Conservation (phyloP, 129 eudicot genomes). For the Deinandra increscens region DNA sequence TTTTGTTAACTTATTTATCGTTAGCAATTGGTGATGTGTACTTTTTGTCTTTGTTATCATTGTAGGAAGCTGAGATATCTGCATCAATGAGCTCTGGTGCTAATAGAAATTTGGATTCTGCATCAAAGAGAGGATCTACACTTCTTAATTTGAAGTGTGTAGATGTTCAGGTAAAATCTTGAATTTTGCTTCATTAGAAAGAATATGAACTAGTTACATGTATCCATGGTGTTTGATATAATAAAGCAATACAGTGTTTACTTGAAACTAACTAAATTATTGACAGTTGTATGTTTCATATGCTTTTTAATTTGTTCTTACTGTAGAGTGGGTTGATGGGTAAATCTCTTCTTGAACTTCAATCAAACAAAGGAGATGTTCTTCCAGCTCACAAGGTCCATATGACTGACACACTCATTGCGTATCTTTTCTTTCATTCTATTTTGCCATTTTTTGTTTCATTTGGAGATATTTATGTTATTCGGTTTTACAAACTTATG, state of each 20-base stretch:
- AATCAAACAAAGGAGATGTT: conserved; percentile 92
- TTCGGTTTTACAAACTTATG: neutral
- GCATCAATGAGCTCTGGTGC: conserved; percentile 75
- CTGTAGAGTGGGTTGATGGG: conserved; percentile 90
- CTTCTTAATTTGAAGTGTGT: conserved; percentile 89
- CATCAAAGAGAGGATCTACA: conserved; percentile 87
- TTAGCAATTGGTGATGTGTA: neutral
- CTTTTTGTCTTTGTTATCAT: conserved; percentile 9
- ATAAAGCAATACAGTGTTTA: neutral
- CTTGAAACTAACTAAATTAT: neutral
- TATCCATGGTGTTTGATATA: no score
- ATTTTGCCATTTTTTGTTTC: neutral
- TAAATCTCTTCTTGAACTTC: conserved; percentile 85
- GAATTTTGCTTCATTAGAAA: conserved; percentile 1
- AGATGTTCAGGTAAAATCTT: conserved; percentile 71
- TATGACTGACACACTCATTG: neutral
- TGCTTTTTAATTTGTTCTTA: conserved; percentile 9
- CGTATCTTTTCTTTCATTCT: neutral
- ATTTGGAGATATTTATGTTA: conserved; percentile 4
- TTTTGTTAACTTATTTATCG: neutral
- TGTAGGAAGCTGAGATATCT: conserved; percentile 92
- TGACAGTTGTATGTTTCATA: neutral
- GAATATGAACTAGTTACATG: neutral
- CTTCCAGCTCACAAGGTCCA: conserved; percentile 95
- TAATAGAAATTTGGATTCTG: conserved; percentile 70